These are phyloP conservation scores for Melaleuca alternifolia DNA, from an alignment of 345 rosid species.

Conservation along the genomic window DNA sequence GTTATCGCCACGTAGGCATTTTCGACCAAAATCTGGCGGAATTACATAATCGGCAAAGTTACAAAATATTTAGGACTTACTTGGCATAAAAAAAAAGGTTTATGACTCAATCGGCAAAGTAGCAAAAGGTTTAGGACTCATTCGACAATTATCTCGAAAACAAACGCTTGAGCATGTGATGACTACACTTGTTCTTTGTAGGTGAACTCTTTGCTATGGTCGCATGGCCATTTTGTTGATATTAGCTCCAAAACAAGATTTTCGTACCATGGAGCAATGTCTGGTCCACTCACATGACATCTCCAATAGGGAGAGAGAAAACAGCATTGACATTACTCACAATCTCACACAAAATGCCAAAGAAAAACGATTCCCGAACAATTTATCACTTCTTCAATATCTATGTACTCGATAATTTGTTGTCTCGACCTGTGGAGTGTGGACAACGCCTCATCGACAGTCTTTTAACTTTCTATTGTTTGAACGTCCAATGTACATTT, in stretches of 20 bases:
- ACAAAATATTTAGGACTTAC: no score
- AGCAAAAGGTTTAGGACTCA: no score
- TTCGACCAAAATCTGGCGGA: no score
- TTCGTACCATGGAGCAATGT: not conserved
- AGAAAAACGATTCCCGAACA: not conserved
- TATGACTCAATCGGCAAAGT: no score
- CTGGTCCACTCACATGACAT: not conserved
- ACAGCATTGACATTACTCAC: not conserved
- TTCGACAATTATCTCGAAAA: no score
- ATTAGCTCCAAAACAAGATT: not conserved
- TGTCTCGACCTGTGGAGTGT: not conserved
- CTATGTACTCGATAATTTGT: not conserved
- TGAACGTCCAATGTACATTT: not conserved
- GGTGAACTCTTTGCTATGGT: not conserved
- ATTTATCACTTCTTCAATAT: not conserved
- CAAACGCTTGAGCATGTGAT: not conserved
- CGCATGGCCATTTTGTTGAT: not conserved
- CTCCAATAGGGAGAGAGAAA: not conserved
- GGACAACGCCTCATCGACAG: not conserved
- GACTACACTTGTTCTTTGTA: not conserved
- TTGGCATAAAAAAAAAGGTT: no score
- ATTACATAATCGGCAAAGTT: no score
- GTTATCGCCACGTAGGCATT: no score
- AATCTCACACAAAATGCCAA: not conserved
- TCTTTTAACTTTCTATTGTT: not conserved